Evolutionary conservation across 108 stramenopile genomes (phyloP).

Genomic region (Nannochloropsis oceanica): DNA sequence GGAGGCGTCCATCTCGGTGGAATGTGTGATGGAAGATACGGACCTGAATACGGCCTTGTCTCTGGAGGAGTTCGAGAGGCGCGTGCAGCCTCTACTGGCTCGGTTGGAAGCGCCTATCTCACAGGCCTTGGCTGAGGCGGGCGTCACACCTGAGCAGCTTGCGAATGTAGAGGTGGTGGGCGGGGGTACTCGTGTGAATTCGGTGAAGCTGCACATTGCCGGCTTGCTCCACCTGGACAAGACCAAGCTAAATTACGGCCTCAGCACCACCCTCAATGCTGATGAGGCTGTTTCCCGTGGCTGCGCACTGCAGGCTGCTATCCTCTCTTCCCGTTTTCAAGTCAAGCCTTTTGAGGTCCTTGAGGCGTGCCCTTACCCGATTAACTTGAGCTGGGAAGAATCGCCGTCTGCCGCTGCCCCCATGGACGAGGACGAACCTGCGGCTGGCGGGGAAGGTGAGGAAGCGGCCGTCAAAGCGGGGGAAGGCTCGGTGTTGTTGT

Average conservation of each 20-base stretch:
- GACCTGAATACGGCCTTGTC: conserved; percentile 69
- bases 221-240: conserved; percentile 53
- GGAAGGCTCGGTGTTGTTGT: neutral
- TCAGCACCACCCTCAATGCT: conserved; percentile 93
- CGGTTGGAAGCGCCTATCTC: conserved; percentile 57
- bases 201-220: conserved; percentile 56
- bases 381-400: conserved; percentile 78
- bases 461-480: neutral
- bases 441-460: neutral
- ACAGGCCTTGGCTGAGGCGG: conserved; percentile 62
- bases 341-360: conserved; percentile 83
- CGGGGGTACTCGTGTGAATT: conserved; percentile 54
- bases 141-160: conserved; percentile 50
- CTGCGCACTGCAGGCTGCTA: conserved; percentile 86
- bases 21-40: conserved; percentile 78
- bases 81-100: conserved; percentile 59
- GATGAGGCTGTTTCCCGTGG: conserved; percentile 93
- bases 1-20: conserved; percentile 54
- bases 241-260: conserved; percentile 51
- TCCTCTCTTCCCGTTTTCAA: conserved; percentile 88
- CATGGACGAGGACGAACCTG: neutral
- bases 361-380: conserved; percentile 68
- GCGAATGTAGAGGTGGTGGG: conserved; percentile 80
- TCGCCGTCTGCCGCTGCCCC: conserved; percentile 27
- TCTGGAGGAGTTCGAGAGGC: conserved; percentile 61